Evolutionary conservation across 768 basidiomycete genomes (phyloP).

Genomic region (Flagelloscypha sp.): DNA sequence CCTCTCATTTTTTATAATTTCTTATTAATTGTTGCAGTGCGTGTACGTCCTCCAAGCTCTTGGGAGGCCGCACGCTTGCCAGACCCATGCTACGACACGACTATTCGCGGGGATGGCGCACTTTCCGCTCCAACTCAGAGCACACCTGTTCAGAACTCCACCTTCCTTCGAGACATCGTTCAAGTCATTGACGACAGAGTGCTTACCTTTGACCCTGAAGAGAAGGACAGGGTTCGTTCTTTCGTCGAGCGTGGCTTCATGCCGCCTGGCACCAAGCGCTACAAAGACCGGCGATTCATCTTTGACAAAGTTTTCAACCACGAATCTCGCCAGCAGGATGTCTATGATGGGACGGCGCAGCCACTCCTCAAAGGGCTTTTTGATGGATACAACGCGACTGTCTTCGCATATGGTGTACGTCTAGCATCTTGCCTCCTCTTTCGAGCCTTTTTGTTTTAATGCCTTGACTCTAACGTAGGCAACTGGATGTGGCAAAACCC

Average conservation of each 20-base stretch:
- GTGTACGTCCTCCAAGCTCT: constrained; percentile 79
- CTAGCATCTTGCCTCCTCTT: constrained; percentile 5
- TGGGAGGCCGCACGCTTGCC: constrained; percentile 85
- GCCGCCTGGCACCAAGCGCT: constrained; percentile 83
- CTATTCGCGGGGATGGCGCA: constrained; percentile 78
- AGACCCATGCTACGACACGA: constrained; percentile 58
- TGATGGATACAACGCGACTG: constrained; percentile 94
- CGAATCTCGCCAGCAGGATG: constrained; percentile 73
- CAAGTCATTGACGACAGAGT: constrained; percentile 93
- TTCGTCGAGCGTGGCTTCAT: constrained; percentile 82
- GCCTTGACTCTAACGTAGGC: constrained; percentile 46
- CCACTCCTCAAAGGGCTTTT: constrained; percentile 79
- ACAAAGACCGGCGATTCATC: constrained; percentile 96
- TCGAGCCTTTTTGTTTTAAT: constrained; percentile 5
- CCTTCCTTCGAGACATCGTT: constrained; percentile 67
- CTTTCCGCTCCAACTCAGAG: constrained; percentile 59
- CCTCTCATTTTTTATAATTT: too few relatives aligned
- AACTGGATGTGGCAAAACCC: constrained; percentile 99
- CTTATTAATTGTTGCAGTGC: too few relatives aligned
- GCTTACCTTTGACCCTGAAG: constrained; percentile 92
- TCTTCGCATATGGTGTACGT: constrained; percentile 96
- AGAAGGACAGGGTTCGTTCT: constrained; percentile 70
- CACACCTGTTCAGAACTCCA: constrained; percentile 40
- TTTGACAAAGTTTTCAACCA: constrained; percentile 90
- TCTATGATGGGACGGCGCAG: constrained; percentile 80